A percentile compares a stretch with the other conserved stretches of the same genome.
These are phyloP conservation scores for Austroboletus novae-zelandiae DNA, from an alignment of 1,284 basidiomycete species.

Conservation along the genomic window DNA sequence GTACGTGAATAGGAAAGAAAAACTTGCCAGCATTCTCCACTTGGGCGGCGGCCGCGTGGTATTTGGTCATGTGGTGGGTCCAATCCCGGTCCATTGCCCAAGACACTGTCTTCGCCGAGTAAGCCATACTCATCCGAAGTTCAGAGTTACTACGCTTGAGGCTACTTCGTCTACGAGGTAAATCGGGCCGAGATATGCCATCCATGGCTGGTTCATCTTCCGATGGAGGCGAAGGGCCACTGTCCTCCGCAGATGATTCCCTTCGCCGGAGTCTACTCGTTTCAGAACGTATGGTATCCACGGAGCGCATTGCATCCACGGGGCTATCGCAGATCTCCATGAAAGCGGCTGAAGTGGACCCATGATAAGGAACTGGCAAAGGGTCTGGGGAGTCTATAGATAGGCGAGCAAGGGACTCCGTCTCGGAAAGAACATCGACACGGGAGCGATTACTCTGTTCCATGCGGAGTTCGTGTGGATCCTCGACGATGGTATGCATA, in stretches of 20 bases:
- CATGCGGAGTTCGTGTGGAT: slow-evolving; percentile 20
- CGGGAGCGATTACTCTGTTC: slow-evolving; percentile 14
- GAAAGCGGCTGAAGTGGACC: slow-evolving; percentile 32
- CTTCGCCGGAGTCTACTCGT: slow-evolving; percentile 5
- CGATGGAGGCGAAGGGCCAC: slow-evolving; percentile 29
- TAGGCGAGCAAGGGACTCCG: slow-evolving; percentile 23
- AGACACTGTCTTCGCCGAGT: slow-evolving; percentile 64
- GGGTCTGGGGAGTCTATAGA: slow-evolving; percentile 32
- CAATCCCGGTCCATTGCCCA: slow-evolving; percentile 69
- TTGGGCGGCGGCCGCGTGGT: slow-evolving; percentile 50
- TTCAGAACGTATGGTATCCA: slow-evolving; percentile 16
- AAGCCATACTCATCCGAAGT: slow-evolving; percentile 48
- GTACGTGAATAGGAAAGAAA: neutral
- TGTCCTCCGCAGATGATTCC: slow-evolving; percentile 19
- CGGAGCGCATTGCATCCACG: slow-evolving; percentile 13
- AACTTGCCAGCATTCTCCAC: slow-evolving; percentile 55
- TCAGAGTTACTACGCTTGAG: slow-evolving; percentile 51
- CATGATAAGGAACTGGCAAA: slow-evolving; percentile 34
- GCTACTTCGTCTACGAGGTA: slow-evolving; percentile 54
- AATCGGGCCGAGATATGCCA: slow-evolving; percentile 17
- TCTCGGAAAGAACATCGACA: slow-evolving; percentile 21
- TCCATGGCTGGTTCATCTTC: slow-evolving; percentile 30
- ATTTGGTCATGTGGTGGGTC: slow-evolving; percentile 53
- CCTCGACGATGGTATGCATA: slow-evolving; percentile 31
- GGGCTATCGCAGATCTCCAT: slow-evolving; percentile 36